Conservation (phyloP, 768 basidiomycete species). For the Pulveroboletus sp. region DNA sequence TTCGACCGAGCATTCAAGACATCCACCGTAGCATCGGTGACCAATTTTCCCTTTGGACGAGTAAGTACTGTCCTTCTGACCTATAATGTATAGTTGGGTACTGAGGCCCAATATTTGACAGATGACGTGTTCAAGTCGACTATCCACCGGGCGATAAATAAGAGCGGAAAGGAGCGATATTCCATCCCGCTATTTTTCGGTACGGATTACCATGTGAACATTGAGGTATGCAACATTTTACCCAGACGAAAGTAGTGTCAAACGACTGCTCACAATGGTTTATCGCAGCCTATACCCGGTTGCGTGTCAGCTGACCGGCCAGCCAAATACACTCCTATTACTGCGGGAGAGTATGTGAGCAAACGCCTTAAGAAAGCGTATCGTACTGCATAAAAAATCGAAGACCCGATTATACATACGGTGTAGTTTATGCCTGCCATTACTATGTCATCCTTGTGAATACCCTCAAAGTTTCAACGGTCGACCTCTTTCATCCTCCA, state of each 20-base stretch:
- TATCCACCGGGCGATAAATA: constrained; percentile 81
- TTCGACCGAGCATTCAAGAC: constrained; percentile 23
- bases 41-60: constrained; percentile 88
- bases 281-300: constrained; percentile 38
- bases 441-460: too few species aligned
- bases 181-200: constrained; percentile 92
- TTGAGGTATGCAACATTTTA: constrained; percentile 53
- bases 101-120: constrained; percentile 25
- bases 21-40: constrained; percentile 65
- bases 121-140: constrained; percentile 92
- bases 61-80: constrained; percentile 37
- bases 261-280: background rate
- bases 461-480: too few species aligned
- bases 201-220: constrained; percentile 77
- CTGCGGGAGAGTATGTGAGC: constrained; percentile 83
- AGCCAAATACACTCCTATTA: constrained; percentile 65
- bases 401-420: background rate
- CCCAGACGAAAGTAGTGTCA: background rate
- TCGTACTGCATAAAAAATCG: constrained; percentile 2
- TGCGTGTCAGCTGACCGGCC: constrained; percentile 56
- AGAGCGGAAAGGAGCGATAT: constrained; percentile 66
- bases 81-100: background rate
- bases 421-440: too few species aligned
- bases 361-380: constrained; percentile 56
- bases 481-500: too few species aligned